phyloP scores from a whole-genome alignment of 352 stramenopile species.

The Globisporangium camurandrum region DNA sequence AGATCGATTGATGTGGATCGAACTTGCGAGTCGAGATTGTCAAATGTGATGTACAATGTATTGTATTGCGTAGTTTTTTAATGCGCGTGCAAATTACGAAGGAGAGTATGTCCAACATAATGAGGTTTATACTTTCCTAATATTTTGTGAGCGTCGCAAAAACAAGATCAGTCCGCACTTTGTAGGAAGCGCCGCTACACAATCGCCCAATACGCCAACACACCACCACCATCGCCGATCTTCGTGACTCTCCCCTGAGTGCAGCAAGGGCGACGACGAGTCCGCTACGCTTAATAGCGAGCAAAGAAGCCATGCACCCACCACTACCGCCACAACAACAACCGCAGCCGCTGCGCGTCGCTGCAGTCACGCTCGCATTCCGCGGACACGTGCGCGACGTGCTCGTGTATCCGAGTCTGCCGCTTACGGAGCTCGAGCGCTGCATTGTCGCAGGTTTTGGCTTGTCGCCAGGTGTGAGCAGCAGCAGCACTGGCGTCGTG shows the following conservation, averaged over 20 bases:
- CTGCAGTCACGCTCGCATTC: conserved; percentile 30
- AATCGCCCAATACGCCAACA: no score
- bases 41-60: no score
- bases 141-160: no score
- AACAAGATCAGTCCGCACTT: no score
- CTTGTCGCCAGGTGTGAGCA: conserved; percentile 1
- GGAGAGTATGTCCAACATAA: no score
- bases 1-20: no score
- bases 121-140: no score
- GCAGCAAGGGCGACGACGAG: neutral
- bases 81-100: no score
- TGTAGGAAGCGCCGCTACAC: no score
- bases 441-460: conserved; percentile 44
- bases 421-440: conserved; percentile 38
- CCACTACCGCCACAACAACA: neutral
- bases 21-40: no score
- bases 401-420: conserved; percentile 27
- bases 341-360: conserved; percentile 15
- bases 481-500: neutral
- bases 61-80: no score
- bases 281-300: neutral
- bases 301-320: conserved; percentile 2
- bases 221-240: neutral
- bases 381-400: conserved; percentile 23
- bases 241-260: no score